These are phyloP conservation scores for Loxodes magnus DNA, from an alignment of 73 alveolate genomes.

Conservation along the genomic window DNA sequence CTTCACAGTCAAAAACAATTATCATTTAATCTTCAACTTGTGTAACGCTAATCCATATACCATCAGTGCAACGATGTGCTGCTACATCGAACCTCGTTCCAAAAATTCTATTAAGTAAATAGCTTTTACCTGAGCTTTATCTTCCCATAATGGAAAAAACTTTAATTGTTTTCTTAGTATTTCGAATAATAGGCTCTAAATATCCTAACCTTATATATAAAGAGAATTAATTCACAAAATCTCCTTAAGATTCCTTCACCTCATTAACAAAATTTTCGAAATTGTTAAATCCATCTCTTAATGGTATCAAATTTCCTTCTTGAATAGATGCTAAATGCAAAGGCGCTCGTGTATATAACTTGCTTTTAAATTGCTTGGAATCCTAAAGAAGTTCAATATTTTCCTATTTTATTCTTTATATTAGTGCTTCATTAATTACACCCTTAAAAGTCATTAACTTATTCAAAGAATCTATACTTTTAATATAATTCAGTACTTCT, in stretches of 20 bases:
- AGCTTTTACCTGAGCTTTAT: slow-evolving; percentile 52
- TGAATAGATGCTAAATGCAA: slow-evolving; percentile 6
- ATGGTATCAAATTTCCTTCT: slow-evolving; percentile 4
- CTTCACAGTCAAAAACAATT: slow-evolving; percentile 57
- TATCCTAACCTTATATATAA: not conserved
- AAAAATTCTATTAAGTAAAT: slow-evolving; percentile 43
- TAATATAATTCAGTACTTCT: too few relatives aligned
- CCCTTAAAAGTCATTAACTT: too few relatives aligned
- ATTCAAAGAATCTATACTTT: too few relatives aligned
- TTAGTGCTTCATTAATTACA: too few relatives aligned
- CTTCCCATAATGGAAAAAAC: slow-evolving; percentile 35
- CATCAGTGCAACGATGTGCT: slow-evolving; percentile 65
- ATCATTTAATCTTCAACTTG: slow-evolving; percentile 1
- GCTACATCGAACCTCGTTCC: slow-evolving; percentile 61
- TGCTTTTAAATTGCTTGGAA: too few relatives aligned
- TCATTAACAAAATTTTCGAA: not conserved
- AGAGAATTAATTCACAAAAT: not conserved
- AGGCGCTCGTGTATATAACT: not conserved
- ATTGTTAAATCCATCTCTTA: slow-evolving; percentile 6
- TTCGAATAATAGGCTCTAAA: not conserved
- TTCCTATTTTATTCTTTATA: too few relatives aligned
- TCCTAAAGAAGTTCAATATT: too few relatives aligned
- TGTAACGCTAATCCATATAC: slow-evolving; percentile 45
- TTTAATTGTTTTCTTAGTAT: not conserved
- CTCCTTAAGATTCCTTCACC: not conserved